Conservation (phyloP, 1,284 basidiomycete species). For the Thelephora terrestris region DNA sequence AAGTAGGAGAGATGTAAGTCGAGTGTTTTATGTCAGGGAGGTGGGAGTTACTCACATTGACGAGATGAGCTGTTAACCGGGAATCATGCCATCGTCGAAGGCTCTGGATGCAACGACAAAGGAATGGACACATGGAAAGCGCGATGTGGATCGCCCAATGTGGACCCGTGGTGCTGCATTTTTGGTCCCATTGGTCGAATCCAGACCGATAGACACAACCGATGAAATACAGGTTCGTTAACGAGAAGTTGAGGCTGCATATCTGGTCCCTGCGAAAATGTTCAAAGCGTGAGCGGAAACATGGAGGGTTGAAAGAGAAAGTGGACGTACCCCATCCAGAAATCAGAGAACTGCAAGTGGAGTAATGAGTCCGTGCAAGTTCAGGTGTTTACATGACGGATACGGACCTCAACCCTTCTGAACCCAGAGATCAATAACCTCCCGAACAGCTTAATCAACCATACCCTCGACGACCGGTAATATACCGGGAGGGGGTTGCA, state of each 20-base stretch:
- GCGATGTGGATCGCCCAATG: conserved; percentile 54
- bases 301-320: background rate
- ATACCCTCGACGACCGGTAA: conserved; percentile 61
- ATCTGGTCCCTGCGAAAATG: conserved; percentile 62
- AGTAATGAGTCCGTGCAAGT: conserved; percentile 1
- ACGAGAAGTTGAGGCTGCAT: conserved; percentile 64
- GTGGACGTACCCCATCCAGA: conserved; percentile 67
- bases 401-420: conserved; percentile 61
- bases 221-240: conserved; percentile 66
- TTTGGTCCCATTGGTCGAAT: conserved; percentile 41
- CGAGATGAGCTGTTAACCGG: conserved; percentile 62
- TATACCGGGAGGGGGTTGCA: conserved; percentile 72
- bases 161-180: conserved; percentile 26
- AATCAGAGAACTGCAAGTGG: conserved; percentile 54
- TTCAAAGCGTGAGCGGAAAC: too few relatives aligned
- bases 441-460: conserved; percentile 62
- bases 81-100: conserved; percentile 81
- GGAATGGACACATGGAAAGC: conserved; percentile 49
- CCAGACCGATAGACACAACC: conserved; percentile 59
- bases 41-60: conserved; percentile 42
- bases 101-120: conserved; percentile 78
- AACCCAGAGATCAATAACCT: conserved; percentile 63
- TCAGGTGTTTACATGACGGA: background rate
- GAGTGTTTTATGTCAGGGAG: background rate
- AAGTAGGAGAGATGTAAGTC: background rate